Evolutionary conservation across 1,139 yeast genomes (phyloP).

Genomic region (Hyphopichia buzzinii): DNA sequence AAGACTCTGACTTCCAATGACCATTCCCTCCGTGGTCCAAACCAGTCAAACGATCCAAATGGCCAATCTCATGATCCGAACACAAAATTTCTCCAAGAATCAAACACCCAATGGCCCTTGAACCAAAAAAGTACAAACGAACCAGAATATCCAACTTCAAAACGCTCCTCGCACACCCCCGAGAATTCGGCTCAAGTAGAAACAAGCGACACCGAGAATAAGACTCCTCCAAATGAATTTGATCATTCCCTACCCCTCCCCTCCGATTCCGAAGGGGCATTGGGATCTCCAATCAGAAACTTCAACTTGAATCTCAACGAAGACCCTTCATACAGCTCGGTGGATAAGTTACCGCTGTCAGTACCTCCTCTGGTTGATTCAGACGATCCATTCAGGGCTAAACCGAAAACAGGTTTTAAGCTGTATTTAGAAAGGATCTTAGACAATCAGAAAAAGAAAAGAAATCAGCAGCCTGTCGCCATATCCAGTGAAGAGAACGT

Average conservation of each 20-base stretch:
- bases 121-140: not conserved
- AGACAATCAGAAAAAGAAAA: constrained; percentile 3
- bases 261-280: constrained; percentile 9
- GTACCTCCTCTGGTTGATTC: not conserved
- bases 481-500: not conserved
- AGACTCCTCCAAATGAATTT: constrained; percentile 12
- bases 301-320: constrained; percentile 1
- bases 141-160: constrained; percentile 2
- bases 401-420: constrained; percentile 2
- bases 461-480: not conserved
- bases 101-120: too few species aligned
- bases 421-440: constrained; percentile 4
- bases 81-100: too few species aligned
- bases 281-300: constrained; percentile 2
- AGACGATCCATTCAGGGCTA: not conserved
- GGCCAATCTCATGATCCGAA: too few species aligned
- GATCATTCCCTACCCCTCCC: constrained; percentile 29
- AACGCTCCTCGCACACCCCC: not conserved
- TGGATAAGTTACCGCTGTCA: not conserved
- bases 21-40: not conserved
- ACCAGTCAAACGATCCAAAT: not conserved
- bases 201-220: too few species aligned
- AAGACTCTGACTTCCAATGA: too few species aligned
- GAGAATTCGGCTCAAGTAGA: too few species aligned
- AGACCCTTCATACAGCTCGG: not conserved